Evolutionary conservation across 495 filamentous ascomycete species (phyloP).

Genomic region (Talaromyces nanjingensis): DNA sequence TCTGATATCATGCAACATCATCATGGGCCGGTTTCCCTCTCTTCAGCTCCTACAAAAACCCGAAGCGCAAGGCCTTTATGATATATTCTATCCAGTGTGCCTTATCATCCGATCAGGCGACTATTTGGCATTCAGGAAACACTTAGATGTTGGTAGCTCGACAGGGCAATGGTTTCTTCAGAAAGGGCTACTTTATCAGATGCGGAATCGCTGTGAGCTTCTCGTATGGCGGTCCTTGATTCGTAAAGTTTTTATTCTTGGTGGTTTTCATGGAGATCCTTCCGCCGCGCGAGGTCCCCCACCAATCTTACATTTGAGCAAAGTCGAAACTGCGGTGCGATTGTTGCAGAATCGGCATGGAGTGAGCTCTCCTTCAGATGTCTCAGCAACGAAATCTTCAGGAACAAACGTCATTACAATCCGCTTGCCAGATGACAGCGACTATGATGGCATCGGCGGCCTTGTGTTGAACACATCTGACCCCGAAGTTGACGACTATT

Average conservation of each 20-base stretch:
- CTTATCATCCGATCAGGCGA: constrained; percentile 70
- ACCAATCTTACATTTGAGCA: constrained; percentile 36
- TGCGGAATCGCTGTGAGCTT: constrained; percentile 67
- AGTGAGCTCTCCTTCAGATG: background rate
- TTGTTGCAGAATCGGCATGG: constrained; percentile 33
- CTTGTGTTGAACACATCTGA: constrained; percentile 11
- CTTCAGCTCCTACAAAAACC: constrained; percentile 54
- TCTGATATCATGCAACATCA: constrained; percentile 73
- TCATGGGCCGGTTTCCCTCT: constrained; percentile 80
- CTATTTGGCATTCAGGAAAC: constrained; percentile 65
- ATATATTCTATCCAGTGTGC: constrained; percentile 69
- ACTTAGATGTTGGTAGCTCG: constrained; percentile 46
- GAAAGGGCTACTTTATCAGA: constrained; percentile 65
- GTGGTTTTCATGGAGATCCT: constrained; percentile 44
- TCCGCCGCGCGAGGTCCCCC: constrained; percentile 34
- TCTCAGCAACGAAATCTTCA: constrained; percentile 10
- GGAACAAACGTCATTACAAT: constrained; percentile 22
- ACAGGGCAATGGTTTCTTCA: constrained; percentile 62
- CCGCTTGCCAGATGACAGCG: constrained; percentile 22
- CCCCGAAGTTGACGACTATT: constrained; percentile 25
- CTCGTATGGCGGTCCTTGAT: constrained; percentile 80
- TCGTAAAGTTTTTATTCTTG: constrained; percentile 65
- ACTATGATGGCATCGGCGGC: constrained; percentile 22
- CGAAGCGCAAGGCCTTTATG: constrained; percentile 62
- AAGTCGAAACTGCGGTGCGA: constrained; percentile 29